phyloP scores from a whole-genome alignment of 345 rosid genomes.

The Brassica nigra region DNA sequence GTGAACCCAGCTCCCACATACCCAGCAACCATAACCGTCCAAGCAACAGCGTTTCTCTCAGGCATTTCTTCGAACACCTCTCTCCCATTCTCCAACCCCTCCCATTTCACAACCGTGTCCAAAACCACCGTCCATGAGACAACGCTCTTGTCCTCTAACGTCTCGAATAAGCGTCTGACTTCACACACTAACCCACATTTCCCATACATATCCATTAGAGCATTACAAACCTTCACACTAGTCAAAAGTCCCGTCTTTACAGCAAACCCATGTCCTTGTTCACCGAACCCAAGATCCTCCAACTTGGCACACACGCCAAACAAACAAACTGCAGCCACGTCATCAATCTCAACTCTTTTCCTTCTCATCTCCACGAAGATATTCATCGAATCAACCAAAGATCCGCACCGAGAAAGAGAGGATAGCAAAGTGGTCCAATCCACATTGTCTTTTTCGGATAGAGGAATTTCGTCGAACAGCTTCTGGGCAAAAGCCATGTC shows the following conservation, averaged over 20 bases:
- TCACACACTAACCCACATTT: conserved; percentile 58
- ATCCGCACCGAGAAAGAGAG: conserved; percentile 46
- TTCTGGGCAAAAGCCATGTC: conserved; percentile 47
- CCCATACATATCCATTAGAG: conserved; percentile 72
- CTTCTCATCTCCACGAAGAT: conserved; percentile 55
- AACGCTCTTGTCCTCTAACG: conserved; percentile 56
- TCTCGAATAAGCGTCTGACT: conserved; percentile 49
- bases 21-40: conserved; percentile 71
- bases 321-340: conserved; percentile 58
- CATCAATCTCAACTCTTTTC: conserved; percentile 50
- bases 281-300: conserved; percentile 54
- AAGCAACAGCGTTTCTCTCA: conserved; percentile 66
- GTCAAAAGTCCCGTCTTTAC: conserved; percentile 54
- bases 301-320: conserved; percentile 55
- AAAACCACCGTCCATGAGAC: conserved; percentile 75
- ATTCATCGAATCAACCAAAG: conserved; percentile 40
- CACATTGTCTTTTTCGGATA: conserved; percentile 53
- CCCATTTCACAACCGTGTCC: conserved; percentile 64
- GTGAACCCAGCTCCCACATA: conserved; percentile 66
- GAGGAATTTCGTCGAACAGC: conserved; percentile 75
- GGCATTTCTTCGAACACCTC: conserved; percentile 66
- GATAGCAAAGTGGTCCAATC: conserved; percentile 75
- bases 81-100: conserved; percentile 62
- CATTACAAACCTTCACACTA: conserved; percentile 55
- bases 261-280: conserved; percentile 61